A percentile compares a stretch with the other conserved stretches of the same genome.
Evolutionary conservation across 1,139 yeast species (phyloP).

Genomic region (Zhuliangozyma blackwelliae): DNA sequence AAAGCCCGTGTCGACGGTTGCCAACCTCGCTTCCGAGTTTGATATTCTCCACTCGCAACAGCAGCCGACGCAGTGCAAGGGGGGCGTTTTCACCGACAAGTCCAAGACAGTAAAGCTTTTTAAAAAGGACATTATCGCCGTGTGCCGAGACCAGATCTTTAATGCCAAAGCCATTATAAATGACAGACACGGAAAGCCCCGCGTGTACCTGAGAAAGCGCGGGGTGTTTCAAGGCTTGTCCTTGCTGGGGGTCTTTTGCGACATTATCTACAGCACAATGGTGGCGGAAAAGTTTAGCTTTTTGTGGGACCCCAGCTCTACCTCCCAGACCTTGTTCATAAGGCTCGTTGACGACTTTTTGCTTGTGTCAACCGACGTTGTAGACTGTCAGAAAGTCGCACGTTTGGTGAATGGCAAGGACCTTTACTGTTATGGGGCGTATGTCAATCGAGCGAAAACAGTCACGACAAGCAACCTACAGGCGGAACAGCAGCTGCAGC

Average conservation of each 20-base stretch:
- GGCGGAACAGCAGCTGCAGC: background rate
- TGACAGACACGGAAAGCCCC: slow-evolving; percentile 4
- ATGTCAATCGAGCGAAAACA: slow-evolving; percentile 56
- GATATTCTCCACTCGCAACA: background rate
- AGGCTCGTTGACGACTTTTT: slow-evolving; percentile 87
- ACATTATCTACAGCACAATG: slow-evolving; percentile 64
- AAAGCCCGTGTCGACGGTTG: slow-evolving; percentile 6
- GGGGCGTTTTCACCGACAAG: slow-evolving; percentile 18
- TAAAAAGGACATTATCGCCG: slow-evolving; percentile 19
- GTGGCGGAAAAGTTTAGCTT: slow-evolving; percentile 43
- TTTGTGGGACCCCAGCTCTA: slow-evolving; percentile 12
- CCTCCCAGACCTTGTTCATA: slow-evolving; percentile 29
- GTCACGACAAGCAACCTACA: slow-evolving; percentile 12
- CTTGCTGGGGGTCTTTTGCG: slow-evolving; percentile 72
- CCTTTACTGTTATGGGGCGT: slow-evolving; percentile 52
- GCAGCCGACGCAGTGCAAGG: background rate
- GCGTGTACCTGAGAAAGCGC: slow-evolving; percentile 35
- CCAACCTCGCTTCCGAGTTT: slow-evolving; percentile 2
- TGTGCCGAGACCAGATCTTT: slow-evolving; percentile 22
- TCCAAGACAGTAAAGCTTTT: slow-evolving; percentile 22
- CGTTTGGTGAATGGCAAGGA: slow-evolving; percentile 23
- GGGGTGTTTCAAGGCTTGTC: slow-evolving; percentile 91
- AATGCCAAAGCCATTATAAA: slow-evolving; percentile 17
- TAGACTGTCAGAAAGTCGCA: slow-evolving; percentile 17
- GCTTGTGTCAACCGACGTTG: slow-evolving; percentile 46